Base-by-base conservation (phyloP, 768 basidiomycete species). In the Tylopilus cervinicoccineus region DNA sequence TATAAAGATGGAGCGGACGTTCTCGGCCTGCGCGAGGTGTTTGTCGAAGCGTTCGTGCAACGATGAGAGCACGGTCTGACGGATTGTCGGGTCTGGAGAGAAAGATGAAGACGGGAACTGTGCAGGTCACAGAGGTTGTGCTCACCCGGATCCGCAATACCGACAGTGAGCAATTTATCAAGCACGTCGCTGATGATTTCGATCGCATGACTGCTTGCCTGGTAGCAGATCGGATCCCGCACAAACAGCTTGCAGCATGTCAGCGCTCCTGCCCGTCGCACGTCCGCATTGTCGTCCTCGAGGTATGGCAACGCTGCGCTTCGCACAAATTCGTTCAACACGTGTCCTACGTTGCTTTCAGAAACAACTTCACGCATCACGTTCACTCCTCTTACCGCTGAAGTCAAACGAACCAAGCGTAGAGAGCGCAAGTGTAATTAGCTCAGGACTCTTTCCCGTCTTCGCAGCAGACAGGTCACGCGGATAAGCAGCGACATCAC, bases 131-230 rank as follows among this genome's bases (percentile, higher is more conserved):
- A 43, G 20, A 19, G 22, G 12, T 3, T 6, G 33, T 38, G 52
- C 65, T 36, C 61, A 93, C 94, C 92, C 43, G 94, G 92, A 73
- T 99, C 96, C 26, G 95, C 93, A 45, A 96, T 93, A 10, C 88
- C 95, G 27, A 97, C 91, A 2, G 91, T 94, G 47, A 98, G 69
- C 12, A 99, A 76, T 67, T 97, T 98, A 66, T 96, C 93, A 34
- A 98, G 76, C n/a, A 98, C 94, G 54, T 98, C 95, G 65, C 91
- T 92, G 61, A 99, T 94, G 50, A 98, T 85, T 61, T 97, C 92
- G 46, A 96, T 95, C 8, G 94, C 88, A 67, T 97, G 90, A 57
- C 85, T 93, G 72, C 92, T 95, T 10, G 93, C 86, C 69, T 97
- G 94, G 57, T 89, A 91, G 64, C 91, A 93, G 43, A 98, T 96